phyloP scores from a whole-genome alignment of 768 basidiomycete species.

The Tulasnella sp. region DNA sequence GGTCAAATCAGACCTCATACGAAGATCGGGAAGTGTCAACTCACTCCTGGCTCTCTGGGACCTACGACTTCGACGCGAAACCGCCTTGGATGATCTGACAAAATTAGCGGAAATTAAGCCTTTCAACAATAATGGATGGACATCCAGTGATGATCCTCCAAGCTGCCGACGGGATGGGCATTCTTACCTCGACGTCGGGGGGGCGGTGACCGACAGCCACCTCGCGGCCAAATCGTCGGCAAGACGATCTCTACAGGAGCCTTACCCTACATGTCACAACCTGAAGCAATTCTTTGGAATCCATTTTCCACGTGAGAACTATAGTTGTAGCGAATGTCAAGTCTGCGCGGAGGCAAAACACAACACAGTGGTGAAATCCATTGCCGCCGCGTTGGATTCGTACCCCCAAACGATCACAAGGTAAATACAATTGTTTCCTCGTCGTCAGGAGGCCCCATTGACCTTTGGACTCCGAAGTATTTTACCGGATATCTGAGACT shows the following conservation, averaged over 20 bases:
- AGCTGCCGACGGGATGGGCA: too few relatives aligned
- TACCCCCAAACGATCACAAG: background rate
- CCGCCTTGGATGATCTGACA: background rate
- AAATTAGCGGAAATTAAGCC: background rate
- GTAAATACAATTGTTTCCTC: background rate
- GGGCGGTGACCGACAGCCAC: too few relatives aligned
- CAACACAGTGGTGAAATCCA: background rate
- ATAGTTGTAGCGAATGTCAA: background rate
- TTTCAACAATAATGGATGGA: too few relatives aligned
- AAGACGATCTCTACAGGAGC: background rate
- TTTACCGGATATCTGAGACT: too few relatives aligned
- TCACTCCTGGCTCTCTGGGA: slow-evolving; percentile 19
- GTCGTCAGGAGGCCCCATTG: too few relatives aligned
- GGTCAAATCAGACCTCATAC: background rate
- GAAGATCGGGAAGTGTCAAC: background rate
- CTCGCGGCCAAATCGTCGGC: background rate
- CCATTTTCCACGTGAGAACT: background rate
- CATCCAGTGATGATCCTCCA: too few relatives aligned
- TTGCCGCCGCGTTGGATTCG: background rate
- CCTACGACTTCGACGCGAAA: slow-evolving; percentile 7
- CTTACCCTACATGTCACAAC: background rate
- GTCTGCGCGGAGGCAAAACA: background rate
- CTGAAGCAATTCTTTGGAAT: background rate
- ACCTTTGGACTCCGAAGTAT: too few relatives aligned
- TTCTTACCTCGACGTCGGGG: background rate